phyloP scores from a whole-genome alignment of 768 basidiomycete genomes.

The Dentipellis fragilis region DNA sequence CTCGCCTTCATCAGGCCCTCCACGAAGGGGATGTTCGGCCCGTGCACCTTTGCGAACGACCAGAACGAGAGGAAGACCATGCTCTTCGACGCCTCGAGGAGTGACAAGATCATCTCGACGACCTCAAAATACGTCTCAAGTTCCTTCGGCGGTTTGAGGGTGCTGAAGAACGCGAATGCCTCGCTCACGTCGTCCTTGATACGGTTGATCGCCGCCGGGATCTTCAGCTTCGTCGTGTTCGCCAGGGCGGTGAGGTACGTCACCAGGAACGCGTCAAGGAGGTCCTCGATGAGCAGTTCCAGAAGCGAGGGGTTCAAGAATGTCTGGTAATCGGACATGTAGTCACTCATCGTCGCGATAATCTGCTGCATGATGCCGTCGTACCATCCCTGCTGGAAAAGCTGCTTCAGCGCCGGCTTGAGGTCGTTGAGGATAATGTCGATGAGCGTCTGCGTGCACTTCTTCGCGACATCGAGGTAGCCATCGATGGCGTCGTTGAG shows the following conservation, averaged over 20 bases:
- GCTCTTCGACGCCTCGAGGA: constrained; percentile 80
- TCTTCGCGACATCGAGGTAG: constrained; percentile 96
- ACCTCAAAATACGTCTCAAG: constrained; percentile 80
- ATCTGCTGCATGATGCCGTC: constrained; percentile 82
- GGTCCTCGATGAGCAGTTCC: constrained; percentile 86
- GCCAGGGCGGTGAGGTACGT: constrained; percentile 83
- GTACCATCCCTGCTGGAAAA: constrained; percentile 87
- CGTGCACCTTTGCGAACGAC: constrained; percentile 88
- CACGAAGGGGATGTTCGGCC: constrained; percentile 86
- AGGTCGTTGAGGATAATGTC: constrained; percentile 93
- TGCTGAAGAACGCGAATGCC: constrained; percentile 72
- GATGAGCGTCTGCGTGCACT: constrained; percentile 90
- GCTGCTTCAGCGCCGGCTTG: constrained; percentile 71
- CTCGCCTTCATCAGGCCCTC: constrained; percentile 85
- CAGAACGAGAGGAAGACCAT: constrained; percentile 91
- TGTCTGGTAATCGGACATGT: constrained; percentile 89
- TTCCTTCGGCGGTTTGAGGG: constrained; percentile 68
- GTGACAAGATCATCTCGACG: constrained; percentile 68
- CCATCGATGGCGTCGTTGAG: constrained; percentile 97
- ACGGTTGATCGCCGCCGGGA: constrained; percentile 76
- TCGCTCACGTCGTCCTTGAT: constrained; percentile 76
- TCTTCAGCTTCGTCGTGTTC: constrained; percentile 73
- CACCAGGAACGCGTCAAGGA: constrained; percentile 84
- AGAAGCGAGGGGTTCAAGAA: constrained; percentile 87
- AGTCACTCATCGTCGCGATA: constrained; percentile 92